Evolutionary conservation across 257 asterid genomes (phyloP).

Genomic region (Avicennia marina): DNA sequence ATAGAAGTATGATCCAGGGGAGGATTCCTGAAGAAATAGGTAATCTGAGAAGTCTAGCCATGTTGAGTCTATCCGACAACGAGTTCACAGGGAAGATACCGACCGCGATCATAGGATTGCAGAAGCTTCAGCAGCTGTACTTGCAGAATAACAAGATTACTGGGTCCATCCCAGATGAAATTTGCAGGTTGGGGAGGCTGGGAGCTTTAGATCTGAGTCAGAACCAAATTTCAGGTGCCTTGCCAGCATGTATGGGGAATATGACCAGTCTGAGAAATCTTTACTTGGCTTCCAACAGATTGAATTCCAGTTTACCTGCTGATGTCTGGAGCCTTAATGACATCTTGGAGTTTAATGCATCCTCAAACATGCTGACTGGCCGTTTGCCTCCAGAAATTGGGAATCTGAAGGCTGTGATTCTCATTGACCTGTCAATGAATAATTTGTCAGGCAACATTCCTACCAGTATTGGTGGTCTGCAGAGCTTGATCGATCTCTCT

Average conservation of each 20-base stretch:
- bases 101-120: neutral
- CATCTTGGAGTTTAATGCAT: neutral
- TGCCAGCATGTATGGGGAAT: constrained; percentile 24
- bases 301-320: constrained; percentile 15
- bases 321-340: constrained; percentile 17
- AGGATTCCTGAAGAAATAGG: constrained; percentile 15
- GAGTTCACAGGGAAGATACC: constrained; percentile 20
- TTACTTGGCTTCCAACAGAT: constrained; percentile 8
- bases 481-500: neutral
- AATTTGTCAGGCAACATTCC: constrained; percentile 15
- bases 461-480: neutral
- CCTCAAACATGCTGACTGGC: constrained; percentile 18
- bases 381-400: constrained; percentile 14
- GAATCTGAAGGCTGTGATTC: constrained; percentile 4
- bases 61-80: neutral
- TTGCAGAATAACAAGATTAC: neutral
- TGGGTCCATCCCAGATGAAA: constrained; percentile 4
- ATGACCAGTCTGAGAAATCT: neutral
- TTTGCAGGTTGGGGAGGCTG: constrained; percentile 13
- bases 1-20: constrained; percentile 4
- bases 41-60: constrained; percentile 11
- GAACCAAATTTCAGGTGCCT: constrained; percentile 14
- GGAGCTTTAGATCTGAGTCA: neutral
- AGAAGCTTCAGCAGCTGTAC: constrained; percentile 13
- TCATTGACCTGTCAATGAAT: constrained; percentile 11